phyloP scores from a whole-genome alignment of 306 rosid genomes.

The Pyrus pyrifolia region DNA sequence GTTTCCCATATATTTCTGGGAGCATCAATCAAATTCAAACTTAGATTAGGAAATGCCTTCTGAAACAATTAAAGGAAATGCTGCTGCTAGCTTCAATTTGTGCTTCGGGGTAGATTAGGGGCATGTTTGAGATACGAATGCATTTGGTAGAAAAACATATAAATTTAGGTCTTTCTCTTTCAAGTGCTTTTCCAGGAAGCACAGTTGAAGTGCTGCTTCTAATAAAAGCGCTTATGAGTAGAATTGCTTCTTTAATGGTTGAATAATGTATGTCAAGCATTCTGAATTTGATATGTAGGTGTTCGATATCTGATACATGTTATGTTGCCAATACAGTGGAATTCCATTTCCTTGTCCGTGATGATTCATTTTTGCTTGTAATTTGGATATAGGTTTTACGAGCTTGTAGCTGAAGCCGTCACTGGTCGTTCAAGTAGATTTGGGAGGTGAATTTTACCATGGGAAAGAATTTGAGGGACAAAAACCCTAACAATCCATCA shows the following conservation, averaged over 20 bases:
- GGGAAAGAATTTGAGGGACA: constrained; percentile 31
- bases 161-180: not conserved
- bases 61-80: not conserved
- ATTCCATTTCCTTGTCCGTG: not conserved
- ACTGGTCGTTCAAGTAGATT: not conserved
- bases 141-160: not conserved
- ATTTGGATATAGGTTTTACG: constrained; percentile 14
- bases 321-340: not conserved
- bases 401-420: not conserved
- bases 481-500: constrained; percentile 2
- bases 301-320: not conserved
- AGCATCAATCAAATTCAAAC: not conserved
- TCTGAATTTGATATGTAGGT: not conserved
- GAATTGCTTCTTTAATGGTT: no score
- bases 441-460: constrained; percentile 21
- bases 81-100: not conserved
- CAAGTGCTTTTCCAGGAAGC: not conserved
- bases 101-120: not conserved
- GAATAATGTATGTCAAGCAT: not conserved
- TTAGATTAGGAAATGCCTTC: not conserved
- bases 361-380: not conserved
- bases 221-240: no score
- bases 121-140: not conserved
- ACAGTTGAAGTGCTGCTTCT: not conserved
- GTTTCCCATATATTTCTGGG: not conserved